phyloP scores from a whole-genome alignment of 768 basidiomycete species.

The Mycena rebaudengoi region DNA sequence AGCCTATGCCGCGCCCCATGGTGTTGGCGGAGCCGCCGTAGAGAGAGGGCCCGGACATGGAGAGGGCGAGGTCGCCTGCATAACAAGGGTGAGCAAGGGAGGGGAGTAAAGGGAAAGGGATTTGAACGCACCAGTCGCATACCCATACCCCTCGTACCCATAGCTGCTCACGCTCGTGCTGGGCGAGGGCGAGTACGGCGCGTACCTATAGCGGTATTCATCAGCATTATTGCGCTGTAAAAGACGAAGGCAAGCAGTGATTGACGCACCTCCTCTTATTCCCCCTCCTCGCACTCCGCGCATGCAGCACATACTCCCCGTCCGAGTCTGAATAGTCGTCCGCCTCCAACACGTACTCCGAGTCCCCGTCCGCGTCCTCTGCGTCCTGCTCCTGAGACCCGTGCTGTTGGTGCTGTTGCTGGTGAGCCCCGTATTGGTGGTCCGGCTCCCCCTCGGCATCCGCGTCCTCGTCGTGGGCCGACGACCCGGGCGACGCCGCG shows the following conservation, averaged over 20 bases:
- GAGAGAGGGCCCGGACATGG: too few species aligned
- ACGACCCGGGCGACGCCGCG: background rate
- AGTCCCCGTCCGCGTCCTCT: background rate
- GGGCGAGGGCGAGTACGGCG: slow-evolving; percentile 12
- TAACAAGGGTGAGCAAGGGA: background rate
- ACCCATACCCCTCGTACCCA: background rate
- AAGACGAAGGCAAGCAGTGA: too few species aligned
- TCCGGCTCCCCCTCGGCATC: slow-evolving; percentile 3
- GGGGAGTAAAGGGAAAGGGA: background rate
- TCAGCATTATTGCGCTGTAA: too few species aligned
- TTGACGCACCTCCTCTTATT: slow-evolving; percentile 17
- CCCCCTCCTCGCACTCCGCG: background rate
- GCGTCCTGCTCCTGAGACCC: background rate
- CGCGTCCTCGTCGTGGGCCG: background rate
- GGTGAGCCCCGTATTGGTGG: too few species aligned
- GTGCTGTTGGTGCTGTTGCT: too few species aligned
- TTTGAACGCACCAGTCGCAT: background rate
- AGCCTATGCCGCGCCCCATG: too few species aligned
- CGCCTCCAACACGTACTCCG: background rate
- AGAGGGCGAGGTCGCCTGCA: too few species aligned
- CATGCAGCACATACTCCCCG: too few species aligned
- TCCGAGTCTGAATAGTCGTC: background rate
- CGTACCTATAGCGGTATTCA: slow-evolving; percentile 12
- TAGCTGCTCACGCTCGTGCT: background rate
- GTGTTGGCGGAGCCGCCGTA: too few species aligned